Percentiles rank a stretch among this genome's conserved stretches.
Evolutionary conservation across 1,139 yeast genomes (phyloP).

Genomic region (Diutina sp.): DNA sequence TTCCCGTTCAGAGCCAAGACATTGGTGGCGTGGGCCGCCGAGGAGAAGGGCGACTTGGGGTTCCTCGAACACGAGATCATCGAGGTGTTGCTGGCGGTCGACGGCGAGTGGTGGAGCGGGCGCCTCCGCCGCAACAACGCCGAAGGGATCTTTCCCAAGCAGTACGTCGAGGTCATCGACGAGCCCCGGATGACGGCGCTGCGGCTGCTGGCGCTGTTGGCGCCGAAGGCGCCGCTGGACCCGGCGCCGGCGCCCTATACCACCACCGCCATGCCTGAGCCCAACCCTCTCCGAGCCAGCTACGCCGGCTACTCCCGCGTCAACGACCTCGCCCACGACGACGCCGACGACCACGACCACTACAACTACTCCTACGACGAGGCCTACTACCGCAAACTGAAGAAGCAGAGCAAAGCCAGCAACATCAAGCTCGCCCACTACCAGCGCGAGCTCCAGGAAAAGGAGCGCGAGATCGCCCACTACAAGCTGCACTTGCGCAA

Average conservation of each 20-base stretch:
- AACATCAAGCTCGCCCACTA: not conserved
- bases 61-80: conserved; percentile 87
- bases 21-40: conserved; percentile 83
- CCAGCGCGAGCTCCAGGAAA: conserved; percentile 1
- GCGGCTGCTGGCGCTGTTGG: conserved; percentile 4
- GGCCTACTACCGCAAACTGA: conserved; percentile 4
- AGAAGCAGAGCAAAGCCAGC: not conserved
- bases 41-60: conserved; percentile 78
- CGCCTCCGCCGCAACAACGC: conserved; percentile 65
- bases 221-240: conserved; percentile 7
- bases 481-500: conserved; percentile 9
- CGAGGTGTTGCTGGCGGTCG: conserved; percentile 69
- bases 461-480: conserved; percentile 21
- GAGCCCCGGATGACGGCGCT: not conserved
- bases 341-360: conserved; percentile 11
- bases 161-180: conserved; percentile 43
- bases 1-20: conserved; percentile 69
- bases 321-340: conserved; percentile 11
- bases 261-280: too few relatives aligned
- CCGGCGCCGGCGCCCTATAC: not conserved
- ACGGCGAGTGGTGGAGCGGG: conserved; percentile 93
- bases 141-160: conserved; percentile 78
- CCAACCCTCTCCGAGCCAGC: not conserved
- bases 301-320: not conserved
- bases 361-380: conserved; percentile 17